Conservation (phyloP, 257 asterid species). For the Solanum peruvianum region DNA sequence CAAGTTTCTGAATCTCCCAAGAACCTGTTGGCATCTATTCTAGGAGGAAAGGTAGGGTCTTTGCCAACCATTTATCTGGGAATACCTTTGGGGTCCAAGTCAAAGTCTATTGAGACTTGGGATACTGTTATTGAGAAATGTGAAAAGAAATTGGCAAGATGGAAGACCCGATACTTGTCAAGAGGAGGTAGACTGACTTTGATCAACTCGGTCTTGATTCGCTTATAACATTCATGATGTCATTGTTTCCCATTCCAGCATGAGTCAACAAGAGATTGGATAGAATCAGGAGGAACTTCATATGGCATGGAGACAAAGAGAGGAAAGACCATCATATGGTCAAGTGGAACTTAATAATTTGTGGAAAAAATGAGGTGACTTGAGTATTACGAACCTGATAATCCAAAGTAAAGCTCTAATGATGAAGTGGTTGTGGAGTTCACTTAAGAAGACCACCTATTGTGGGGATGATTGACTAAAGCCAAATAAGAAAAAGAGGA, state of each 20-base stretch:
- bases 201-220: background rate
- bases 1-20: too few relatives aligned
- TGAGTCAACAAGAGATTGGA: background rate
- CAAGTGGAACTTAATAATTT: background rate
- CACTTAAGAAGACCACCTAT: background rate
- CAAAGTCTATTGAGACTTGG: background rate
- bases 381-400: background rate
- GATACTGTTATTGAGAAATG: background rate
- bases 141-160: background rate
- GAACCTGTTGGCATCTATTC: background rate
- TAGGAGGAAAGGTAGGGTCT: background rate
- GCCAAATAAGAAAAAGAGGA: background rate
- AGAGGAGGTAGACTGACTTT: background rate
- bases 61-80: background rate
- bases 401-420: background rate
- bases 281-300: background rate
- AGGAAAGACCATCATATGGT: background rate
- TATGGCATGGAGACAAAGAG: background rate
- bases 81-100: background rate
- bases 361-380: background rate
- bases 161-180: background rate
- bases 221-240: background rate
- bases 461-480: background rate
- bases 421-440: background rate
- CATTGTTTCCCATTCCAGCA: background rate